A percentile compares a stretch with the other conserved stretches of the same genome.
phyloP scores from a whole-genome alignment of 192 early-diverging fungal species.

The Helicostylum pulchrum region DNA sequence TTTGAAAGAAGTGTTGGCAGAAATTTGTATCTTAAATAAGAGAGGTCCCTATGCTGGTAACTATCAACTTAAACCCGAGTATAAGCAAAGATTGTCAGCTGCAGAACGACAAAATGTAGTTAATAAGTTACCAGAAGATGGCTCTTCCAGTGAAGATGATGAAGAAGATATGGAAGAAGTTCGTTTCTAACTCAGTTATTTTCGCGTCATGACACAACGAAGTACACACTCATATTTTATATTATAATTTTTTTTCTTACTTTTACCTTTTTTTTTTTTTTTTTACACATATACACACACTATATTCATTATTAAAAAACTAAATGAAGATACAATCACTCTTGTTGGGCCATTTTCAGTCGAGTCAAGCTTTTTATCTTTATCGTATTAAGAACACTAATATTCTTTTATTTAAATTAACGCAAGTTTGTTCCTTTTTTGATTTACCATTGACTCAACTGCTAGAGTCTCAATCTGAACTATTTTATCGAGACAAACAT shows the following conservation, averaged over 20 bases:
- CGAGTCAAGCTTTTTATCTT: constrained; percentile 4
- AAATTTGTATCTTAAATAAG: constrained; percentile 81
- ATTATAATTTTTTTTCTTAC: constrained; percentile 1
- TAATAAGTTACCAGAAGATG: constrained; percentile 7
- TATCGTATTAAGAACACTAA: constrained; percentile 5
- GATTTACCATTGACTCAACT: constrained; percentile 3
- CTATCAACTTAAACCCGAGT: constrained; percentile 87
- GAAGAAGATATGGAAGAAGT: constrained; percentile 20
- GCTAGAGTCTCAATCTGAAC: neutral
- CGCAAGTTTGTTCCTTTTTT: constrained; percentile 8
- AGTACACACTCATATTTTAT: too few species aligned
- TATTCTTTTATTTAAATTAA: constrained; percentile 13
- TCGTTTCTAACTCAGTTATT: neutral
- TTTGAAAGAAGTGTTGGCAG: constrained; percentile 78
- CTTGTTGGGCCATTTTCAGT: constrained; percentile 9
- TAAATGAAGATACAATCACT: constrained; percentile 11
- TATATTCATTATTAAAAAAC: neutral
- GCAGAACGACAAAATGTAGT: constrained; percentile 24
- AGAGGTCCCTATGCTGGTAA: constrained; percentile 75
- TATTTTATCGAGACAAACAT: constrained; percentile 1
- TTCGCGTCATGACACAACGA: neutral
- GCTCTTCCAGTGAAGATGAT: constrained; percentile 17
- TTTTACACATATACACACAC: neutral
- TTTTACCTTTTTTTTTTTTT: neutral
- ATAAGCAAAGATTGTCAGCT: constrained; percentile 46